These are phyloP conservation scores for Cladophialophora psammophila DNA, from an alignment of 2,329 filamentous ascomycete genomes.

Conservation along the genomic window DNA sequence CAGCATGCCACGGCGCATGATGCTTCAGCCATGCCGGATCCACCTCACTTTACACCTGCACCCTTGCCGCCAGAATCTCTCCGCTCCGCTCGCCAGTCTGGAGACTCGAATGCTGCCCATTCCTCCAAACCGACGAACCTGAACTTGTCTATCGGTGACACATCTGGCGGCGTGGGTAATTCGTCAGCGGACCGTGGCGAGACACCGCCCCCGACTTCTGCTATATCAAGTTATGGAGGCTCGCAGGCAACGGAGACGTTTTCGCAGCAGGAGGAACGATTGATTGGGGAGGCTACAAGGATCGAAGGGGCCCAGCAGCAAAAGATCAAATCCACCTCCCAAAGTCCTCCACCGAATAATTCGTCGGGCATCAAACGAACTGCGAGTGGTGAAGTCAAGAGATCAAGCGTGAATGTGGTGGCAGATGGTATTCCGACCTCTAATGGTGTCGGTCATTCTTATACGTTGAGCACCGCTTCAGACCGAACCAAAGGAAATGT, in stretches of 20 bases:
- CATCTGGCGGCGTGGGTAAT: slow-evolving; percentile 18
- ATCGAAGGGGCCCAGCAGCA: slow-evolving; percentile 8
- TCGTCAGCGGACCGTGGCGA: slow-evolving; percentile 23
- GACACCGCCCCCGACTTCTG: slow-evolving; percentile 32
- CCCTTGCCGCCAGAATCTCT: slow-evolving; percentile 6
- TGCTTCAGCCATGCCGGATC: slow-evolving; percentile 33
- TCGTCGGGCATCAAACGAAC: slow-evolving; percentile 35
- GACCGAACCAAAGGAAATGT: slow-evolving; percentile 33
- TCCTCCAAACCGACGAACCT: slow-evolving; percentile 22
- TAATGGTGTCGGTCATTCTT: slow-evolving; percentile 25
- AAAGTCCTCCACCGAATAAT: slow-evolving; percentile 28
- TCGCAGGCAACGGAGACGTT: slow-evolving; percentile 20
- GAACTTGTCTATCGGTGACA: slow-evolving; percentile 28
- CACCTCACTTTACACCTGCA: slow-evolving; percentile 28
- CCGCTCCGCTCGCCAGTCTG: slow-evolving; percentile 7
- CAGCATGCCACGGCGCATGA: slow-evolving; percentile 30
- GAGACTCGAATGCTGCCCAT: slow-evolving; percentile 20
- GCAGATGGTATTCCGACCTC: slow-evolving; percentile 26
- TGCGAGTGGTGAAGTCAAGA: slow-evolving; percentile 37
- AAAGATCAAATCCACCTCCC: slow-evolving; percentile 23
- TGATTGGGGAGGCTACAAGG: not conserved
- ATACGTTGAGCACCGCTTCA: slow-evolving; percentile 31
- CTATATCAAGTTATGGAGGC: slow-evolving; percentile 30
- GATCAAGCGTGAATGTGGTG: slow-evolving; percentile 31
- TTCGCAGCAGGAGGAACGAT: slow-evolving; percentile 16